Base-by-base conservation (phyloP, 805 yeast genomes). In the Wickerhamiella hasegawae region DNA sequence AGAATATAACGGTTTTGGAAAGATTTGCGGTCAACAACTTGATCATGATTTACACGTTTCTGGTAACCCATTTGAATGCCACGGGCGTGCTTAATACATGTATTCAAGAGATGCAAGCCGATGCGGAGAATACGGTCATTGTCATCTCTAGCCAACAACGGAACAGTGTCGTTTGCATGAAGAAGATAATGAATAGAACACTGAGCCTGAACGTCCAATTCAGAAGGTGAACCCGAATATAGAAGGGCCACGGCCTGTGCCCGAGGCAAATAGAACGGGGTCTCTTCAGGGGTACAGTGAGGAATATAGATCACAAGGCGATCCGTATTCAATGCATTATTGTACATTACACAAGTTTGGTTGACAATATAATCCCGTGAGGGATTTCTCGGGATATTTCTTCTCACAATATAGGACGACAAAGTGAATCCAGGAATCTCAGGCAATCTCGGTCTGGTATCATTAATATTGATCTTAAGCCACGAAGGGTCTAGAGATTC, bases 301-400 rank as follows among this genome's bases (percentile, higher is more conserved):
- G 96, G 94, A 1, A 76, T 63, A 54, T 84, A 87, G 0, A 77
- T 68, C 10, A 84, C 71, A 35, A 81, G 39, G 17, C 28, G 73
- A 56, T 21, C 62, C 56, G 2, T 52, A 47, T 35, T 55, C 42
- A 35, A 36, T 8, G 26, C 39, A 5, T 37, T 26, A 9, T 34
- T 37, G 27, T 59, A 51, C 66, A 57, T 1, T 71, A 73, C 55
- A 54, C 96, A 85, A 0, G 94, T 77, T 55, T 87, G 97, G 51
- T 81, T 80, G 41, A 84, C 72, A 18, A 81, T 69, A 34, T 69
- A 68, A 52, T 85, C 97, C 47, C 81, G 78, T 51, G 71, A 73
- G 0, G 94, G 94, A 49, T 85, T 85, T 54, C 96, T 64, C 9
- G 97, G 97, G n/a, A 85, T 68, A 24, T 85, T 73, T 45, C 94